Conservation (phyloP, 208 protist genomes). For the Porcisia hertigi region DNA sequence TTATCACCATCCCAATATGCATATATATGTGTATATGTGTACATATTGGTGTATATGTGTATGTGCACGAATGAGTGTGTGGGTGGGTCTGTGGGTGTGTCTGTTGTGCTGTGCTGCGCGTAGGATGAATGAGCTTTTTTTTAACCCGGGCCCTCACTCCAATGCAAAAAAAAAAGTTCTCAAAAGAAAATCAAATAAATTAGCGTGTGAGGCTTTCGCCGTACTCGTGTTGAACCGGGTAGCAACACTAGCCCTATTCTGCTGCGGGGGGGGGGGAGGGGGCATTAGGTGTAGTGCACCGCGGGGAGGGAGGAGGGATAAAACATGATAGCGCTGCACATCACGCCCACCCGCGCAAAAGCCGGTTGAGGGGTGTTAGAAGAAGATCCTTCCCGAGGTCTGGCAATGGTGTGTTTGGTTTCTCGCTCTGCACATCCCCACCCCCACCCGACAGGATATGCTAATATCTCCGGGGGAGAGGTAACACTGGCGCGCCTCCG, state of each 20-base stretch:
- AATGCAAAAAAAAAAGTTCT: too few species aligned
- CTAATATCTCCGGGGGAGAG: background rate
- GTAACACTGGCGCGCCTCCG: background rate
- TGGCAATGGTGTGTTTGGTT: background rate
- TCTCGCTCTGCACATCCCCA: constrained; percentile 11
- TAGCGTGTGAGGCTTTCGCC: background rate
- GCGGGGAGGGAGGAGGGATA: background rate
- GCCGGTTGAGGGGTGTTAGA: background rate
- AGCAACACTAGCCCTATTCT: background rate
- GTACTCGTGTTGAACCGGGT: background rate
- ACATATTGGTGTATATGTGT: background rate
- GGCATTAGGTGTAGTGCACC: background rate
- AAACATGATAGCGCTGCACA: constrained; percentile 1
- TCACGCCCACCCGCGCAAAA: background rate
- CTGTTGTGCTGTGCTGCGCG: background rate
- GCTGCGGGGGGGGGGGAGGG: too few species aligned
- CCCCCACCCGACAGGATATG: background rate
- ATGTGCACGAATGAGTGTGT: background rate
- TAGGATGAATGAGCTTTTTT: background rate
- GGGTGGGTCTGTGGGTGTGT: background rate
- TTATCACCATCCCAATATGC: background rate
- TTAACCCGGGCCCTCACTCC: too few species aligned
- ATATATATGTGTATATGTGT: background rate
- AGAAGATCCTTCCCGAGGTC: background rate
- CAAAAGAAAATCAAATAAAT: too few species aligned